Evolutionary conservation across 2,329 filamentous ascomycete genomes (phyloP).

Genomic region (Fusarium xylarioides): DNA sequence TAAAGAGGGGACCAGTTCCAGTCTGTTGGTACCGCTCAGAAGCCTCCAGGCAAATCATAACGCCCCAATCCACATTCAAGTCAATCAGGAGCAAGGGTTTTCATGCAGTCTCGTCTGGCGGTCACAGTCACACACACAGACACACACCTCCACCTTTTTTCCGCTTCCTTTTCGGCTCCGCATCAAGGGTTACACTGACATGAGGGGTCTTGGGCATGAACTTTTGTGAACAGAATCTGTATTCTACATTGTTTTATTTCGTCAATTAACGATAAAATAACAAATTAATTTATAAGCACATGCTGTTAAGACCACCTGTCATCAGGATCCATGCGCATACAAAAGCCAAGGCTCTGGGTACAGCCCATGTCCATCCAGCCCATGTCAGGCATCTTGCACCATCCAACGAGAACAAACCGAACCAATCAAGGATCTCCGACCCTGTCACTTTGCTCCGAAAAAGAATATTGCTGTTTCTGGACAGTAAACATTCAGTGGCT

Average conservation of each 20-base stretch:
- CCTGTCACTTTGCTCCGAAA: neutral
- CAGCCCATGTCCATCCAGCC: neutral
- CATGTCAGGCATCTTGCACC: neutral
- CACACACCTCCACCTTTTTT: neutral
- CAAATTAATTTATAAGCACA: accelerated
- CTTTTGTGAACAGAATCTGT: too few relatives aligned
- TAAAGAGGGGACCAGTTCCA: slow-evolving; percentile 11
- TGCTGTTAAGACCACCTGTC: neutral
- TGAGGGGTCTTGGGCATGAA: neutral
- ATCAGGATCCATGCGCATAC: neutral
- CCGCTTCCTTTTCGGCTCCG: neutral
- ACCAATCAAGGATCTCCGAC: neutral
- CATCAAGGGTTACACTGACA: neutral
- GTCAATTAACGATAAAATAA: neutral
- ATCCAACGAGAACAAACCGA: neutral
- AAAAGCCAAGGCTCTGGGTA: neutral
- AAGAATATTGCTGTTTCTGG: neutral
- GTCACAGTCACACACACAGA: neutral
- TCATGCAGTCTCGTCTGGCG: neutral
- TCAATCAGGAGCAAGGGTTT: slow-evolving; percentile 4
- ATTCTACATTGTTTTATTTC: neutral
- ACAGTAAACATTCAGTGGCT: neutral
- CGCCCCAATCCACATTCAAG: neutral
- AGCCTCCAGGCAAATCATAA: slow-evolving; percentile 4
- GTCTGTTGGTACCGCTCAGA: slow-evolving; percentile 11